Conservation (phyloP, 257 asterid species). For the Euphrasia confusa region DNA sequence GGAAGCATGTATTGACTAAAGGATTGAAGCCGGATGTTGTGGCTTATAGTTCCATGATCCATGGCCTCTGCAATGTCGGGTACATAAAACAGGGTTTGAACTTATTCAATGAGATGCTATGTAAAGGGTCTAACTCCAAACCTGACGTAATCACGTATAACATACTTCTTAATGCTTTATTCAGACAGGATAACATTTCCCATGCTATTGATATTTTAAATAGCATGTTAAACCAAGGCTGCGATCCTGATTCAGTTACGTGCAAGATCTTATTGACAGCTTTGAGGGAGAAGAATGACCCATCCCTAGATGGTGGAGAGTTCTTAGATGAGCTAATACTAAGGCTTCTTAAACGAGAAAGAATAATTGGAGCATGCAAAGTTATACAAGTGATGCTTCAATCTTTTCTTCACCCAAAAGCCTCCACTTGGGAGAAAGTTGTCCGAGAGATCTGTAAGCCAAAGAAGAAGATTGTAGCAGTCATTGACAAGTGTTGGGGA, state of each 20-base stretch:
- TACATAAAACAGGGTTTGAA: slow-evolving; percentile 62
- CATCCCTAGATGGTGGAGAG: slow-evolving; percentile 55
- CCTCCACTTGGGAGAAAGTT: slow-evolving; percentile 71
- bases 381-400: slow-evolving; percentile 81
- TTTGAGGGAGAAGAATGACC: slow-evolving; percentile 50
- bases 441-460: slow-evolving; percentile 60
- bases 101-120: slow-evolving; percentile 82
- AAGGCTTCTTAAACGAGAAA: slow-evolving; percentile 56
- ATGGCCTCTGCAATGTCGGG: slow-evolving; percentile 73
- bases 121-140: slow-evolving; percentile 39
- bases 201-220: slow-evolving; percentile 69
- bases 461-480: slow-evolving; percentile 50
- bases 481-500: slow-evolving; percentile 71
- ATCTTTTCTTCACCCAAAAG: slow-evolving; percentile 55
- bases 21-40: slow-evolving; percentile 72
- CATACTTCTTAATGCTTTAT: slow-evolving; percentile 65
- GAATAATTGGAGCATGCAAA: slow-evolving; percentile 62
- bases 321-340: slow-evolving; percentile 74
- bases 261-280: slow-evolving; percentile 67
- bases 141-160: slow-evolving; percentile 83
- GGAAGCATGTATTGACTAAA: slow-evolving; percentile 71
- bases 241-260: slow-evolving; percentile 76
- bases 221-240: slow-evolving; percentile 67
- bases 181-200: slow-evolving; percentile 53
- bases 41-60: slow-evolving; percentile 82